phyloP scores from a whole-genome alignment of 768 basidiomycete genomes.

The Dacryopinax spathularia region DNA sequence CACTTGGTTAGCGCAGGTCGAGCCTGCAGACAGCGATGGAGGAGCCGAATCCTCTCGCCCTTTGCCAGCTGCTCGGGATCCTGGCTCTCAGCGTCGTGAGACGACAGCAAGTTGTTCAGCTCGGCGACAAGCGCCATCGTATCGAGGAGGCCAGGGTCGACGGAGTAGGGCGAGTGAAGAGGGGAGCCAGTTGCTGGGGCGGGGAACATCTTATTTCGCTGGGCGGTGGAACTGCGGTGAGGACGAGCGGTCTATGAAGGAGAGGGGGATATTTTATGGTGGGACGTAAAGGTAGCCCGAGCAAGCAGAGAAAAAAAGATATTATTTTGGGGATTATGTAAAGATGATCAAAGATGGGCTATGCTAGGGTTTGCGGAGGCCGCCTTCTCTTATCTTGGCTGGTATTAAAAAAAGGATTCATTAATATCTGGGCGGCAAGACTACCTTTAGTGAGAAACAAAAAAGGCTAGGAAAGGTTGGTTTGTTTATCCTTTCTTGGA shows the following conservation, averaged over 20 bases:
- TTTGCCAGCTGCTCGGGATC: not conserved
- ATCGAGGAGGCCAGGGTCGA: not conserved
- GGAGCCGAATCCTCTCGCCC: not conserved
- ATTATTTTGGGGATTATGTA: not conserved
- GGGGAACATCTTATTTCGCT: not conserved
- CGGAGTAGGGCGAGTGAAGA: not conserved
- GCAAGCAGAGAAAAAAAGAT: not conserved
- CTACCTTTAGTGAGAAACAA: not conserved
- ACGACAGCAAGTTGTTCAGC: not conserved
- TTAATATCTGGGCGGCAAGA: not conserved
- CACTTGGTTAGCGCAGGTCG: not conserved
- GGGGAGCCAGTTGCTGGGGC: not conserved
- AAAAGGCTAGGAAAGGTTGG: not conserved
- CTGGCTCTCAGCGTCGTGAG: not conserved
- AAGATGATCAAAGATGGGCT: not conserved
- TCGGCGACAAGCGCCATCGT: not conserved
- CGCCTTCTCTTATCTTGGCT: not conserved
- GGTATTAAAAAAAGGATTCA: not conserved
- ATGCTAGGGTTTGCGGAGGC: not conserved
- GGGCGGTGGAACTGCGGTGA: too few species aligned
- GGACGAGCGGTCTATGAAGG: not conserved
- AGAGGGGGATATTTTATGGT: not conserved
- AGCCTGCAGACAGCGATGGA: not conserved
- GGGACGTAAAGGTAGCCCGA: not conserved
- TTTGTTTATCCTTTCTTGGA: not conserved